Evolutionary conservation across 371 early-diverging fungal species (phyloP), one percentile per base, ranked within the genome.

Genomic region (Zopfochytrium polystomum): DNA sequence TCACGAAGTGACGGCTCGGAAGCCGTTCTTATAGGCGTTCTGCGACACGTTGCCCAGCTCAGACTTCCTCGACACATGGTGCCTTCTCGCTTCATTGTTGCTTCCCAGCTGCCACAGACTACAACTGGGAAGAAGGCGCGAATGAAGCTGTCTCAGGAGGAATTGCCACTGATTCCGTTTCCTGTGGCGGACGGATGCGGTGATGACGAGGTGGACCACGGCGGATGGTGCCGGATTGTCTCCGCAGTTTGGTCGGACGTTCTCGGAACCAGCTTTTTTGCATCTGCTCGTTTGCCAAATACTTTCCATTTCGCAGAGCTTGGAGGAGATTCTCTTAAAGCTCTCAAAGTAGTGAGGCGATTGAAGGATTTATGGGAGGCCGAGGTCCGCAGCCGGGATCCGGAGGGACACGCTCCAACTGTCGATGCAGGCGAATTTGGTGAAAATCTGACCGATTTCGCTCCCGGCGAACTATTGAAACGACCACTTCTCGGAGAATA

Each of bases 41-140:
- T 68, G 6, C 20, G 48, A n/a, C 7, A 5, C 0, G 33, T 68
- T 20, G 6, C 58, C 11, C 48, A 45, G 48, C 20, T 34, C 0
- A 3, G 9, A 6, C 52, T 73, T 5, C 73, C 73, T 3, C 26
- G 43, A 5, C 63, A 68, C 46, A 68, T 73, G 73, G 52, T 68
- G 26, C 73, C 73, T 2, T 25, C 65, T 9, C 45, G 58, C 26
- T 63, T 73, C 52, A 42, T 68, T 7, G 30, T 68, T 15, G 27
- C 67, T 1, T 20, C 15, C n/a, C 47, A 30, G 32, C 48, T 73
- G 1, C 73, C 67, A 1, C 29, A 49, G n/a, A 60, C 67, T 1
- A 23, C 55, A 2, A 68, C 73, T 4, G 73, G 73, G 30, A 73
- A 73, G 38, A 46, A 68, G n/a, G 52, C 52, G 5, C 29, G 73